Base-by-base conservation (phyloP, 2,329 filamentous ascomycete species). In the Colletotrichum gigasporum region DNA sequence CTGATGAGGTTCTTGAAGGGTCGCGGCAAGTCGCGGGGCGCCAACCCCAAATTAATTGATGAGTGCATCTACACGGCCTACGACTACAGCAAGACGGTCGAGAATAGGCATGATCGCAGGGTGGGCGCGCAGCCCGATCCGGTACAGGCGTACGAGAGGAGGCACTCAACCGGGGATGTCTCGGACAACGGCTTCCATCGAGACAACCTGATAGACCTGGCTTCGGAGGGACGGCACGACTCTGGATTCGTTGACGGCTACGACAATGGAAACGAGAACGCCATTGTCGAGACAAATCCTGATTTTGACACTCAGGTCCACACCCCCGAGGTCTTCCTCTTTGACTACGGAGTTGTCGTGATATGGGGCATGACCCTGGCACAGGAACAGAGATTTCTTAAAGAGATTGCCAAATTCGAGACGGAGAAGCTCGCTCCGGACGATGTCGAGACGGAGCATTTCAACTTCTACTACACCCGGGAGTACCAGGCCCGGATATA, bases 401-500 rank as follows among this genome's bases (percentile, higher is more conserved):
- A 96, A 71, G 95, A 99, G 72, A 91, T 99, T 66, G 88, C 93
- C 60, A 97, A 96, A 73, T 99, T 98, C 71, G 96, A 97, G 77
- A 87, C 89, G 39, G 95, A 97, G 74, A 97, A 97, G 76, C 85
- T 98, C 50, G 89, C 89, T 24, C 87, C 91, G 10, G 94, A 97
- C 73, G 93, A 97, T 70, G 90, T 97, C 28, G 95, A 99, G 80
- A 93, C 94, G 47, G 96, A 99, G 78, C 93, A 95, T 73, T 99
- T 99, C 85, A 99, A 99, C 77, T 99, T 98, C 78, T 99, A 99
- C 82, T 98, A 99, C 81, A 98, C 96, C 3, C 88, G 92, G 72
- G 95, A 98, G 75, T 99, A 99, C 76, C 96, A 99, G 79, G 93
- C 96, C 20, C 91, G 96, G 53, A 99, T 99, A 77, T 99, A 99